These are phyloP conservation scores for Coniferiporia sulphurascens DNA, from an alignment of 1,284 basidiomycete genomes.

Conservation along the genomic window DNA sequence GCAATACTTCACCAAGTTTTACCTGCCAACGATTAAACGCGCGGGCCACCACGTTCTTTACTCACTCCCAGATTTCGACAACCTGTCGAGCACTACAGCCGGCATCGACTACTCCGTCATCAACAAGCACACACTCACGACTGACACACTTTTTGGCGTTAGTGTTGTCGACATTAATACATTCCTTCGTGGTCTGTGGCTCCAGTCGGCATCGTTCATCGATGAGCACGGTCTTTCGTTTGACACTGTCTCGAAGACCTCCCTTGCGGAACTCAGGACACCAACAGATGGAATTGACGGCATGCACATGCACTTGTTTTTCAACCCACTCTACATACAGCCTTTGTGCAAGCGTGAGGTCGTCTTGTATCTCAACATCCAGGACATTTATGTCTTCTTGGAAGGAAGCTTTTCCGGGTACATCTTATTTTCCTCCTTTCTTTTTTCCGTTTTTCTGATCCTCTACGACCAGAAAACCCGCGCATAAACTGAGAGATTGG, in stretches of 20 bases:
- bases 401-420: conserved; percentile 24
- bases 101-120: conserved; percentile 20
- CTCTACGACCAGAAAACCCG: not conserved
- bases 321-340: conserved; percentile 28
- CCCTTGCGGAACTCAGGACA: conserved; percentile 28
- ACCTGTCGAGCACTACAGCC: conserved; percentile 16
- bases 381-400: conserved; percentile 27
- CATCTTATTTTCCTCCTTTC: conserved; percentile 2
- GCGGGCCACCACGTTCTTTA: conserved; percentile 19
- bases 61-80: conserved; percentile 21
- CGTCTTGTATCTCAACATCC: conserved; percentile 28
- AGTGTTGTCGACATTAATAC: conserved; percentile 29
- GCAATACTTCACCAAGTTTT: conserved; percentile 17
- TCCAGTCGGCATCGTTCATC: conserved; percentile 28
- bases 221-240: conserved; percentile 11
- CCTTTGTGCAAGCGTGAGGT: conserved; percentile 31
- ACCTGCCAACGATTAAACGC: conserved; percentile 15
- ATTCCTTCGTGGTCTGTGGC: conserved; percentile 29
- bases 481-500: conserved; percentile 23
- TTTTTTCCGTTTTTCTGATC: not conserved
- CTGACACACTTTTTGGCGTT: conserved; percentile 25
- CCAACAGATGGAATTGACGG: conserved; percentile 17
- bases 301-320: conserved; percentile 26
- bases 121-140: conserved; percentile 13
- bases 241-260: conserved; percentile 19